Evolutionary conservation across 2,329 filamentous ascomycete species (phyloP), one percentile per base, ranked within the genome.

Genomic region (Aspergillus spinulosporus): DNA sequence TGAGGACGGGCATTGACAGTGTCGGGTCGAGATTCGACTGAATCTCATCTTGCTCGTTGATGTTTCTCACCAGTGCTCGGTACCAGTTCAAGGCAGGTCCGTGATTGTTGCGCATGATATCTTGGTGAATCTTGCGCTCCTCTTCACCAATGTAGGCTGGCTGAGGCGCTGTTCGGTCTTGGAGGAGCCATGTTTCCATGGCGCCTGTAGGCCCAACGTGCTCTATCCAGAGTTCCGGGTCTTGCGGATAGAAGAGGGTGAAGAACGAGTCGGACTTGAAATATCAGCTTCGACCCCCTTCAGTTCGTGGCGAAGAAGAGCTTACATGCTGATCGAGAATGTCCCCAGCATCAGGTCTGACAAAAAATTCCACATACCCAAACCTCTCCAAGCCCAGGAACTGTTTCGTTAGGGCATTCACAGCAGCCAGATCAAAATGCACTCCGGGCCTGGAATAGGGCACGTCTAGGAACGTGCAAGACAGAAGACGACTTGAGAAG

Each of bases 291-390:
- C 14, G 44, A 12, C n/a, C 40, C 21, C 21, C 21, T 21, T 21
- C 21, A 21, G 21, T 21, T 21, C 21, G 21, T 21, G 3, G 21
- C 39, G 32, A n/a, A 29, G 3, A 14, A 21, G 1, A 39, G 40
- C 62, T 50, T 47, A 68, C 67, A 62, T 66, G 60, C 14, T 64
- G 46, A 57, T 68, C 62, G 11, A 69, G 36, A 5, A 67, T 12
- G 2, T 36, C 39, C 1, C 58, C 62, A 3, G 62, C 59, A 4
- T 51, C 46, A 37, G 62, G 46, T 6, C 37, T 26, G 7, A 59
- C 47, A 32, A 67, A 66, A 36, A 67, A 67, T 1, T 49, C 45
- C 5, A 69, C 39, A 59, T 69, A 67, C 4, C 64, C 66, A 53
- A 65, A 68, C 21, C 52, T 53, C 54, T 68, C 61, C 49, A 60